These are phyloP conservation scores for Corylus heterophylla DNA, from an alignment of 306 rosid genomes.

Conservation along the genomic window DNA sequence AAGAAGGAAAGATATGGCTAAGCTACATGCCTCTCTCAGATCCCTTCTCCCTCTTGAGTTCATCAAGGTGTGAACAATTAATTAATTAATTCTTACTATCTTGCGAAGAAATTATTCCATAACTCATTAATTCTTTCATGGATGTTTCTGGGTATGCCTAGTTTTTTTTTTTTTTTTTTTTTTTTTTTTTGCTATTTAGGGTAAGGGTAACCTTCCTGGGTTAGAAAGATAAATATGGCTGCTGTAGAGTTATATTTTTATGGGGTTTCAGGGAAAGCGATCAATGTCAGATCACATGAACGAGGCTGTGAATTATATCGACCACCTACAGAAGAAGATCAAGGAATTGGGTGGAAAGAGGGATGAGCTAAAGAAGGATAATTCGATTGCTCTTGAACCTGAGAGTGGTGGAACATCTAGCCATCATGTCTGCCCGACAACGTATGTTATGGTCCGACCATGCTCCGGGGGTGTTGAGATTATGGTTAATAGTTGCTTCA, in stretches of 20 bases:
- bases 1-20: constrained; percentile 74
- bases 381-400: background rate
- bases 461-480: constrained; percentile 53
- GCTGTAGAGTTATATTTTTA: constrained; percentile 27
- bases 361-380: constrained; percentile 46
- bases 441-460: constrained; percentile 38
- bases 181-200: background rate
- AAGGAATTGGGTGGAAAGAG: constrained; percentile 39
- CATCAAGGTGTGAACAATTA: constrained; percentile 39
- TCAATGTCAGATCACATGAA: constrained; percentile 59
- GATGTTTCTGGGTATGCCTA: too few relatives aligned
- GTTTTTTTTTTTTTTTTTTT: background rate
- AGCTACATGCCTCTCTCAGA: constrained; percentile 56
- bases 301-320: constrained; percentile 64
- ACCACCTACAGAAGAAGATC: constrained; percentile 43
- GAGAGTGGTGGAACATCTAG: constrained; percentile 10
- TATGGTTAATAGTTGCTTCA: constrained; percentile 23
- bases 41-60: constrained; percentile 53
- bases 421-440: background rate
- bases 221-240: background rate
- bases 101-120: too few relatives aligned
- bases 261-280: constrained; percentile 71
- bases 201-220: background rate
- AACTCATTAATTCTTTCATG: background rate
- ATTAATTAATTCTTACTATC: too few relatives aligned